Percentiles rank a stretch among this genome's conserved stretches.
phyloP scores from a whole-genome alignment of 1,284 basidiomycete species.

The Coniophora puteana region DNA sequence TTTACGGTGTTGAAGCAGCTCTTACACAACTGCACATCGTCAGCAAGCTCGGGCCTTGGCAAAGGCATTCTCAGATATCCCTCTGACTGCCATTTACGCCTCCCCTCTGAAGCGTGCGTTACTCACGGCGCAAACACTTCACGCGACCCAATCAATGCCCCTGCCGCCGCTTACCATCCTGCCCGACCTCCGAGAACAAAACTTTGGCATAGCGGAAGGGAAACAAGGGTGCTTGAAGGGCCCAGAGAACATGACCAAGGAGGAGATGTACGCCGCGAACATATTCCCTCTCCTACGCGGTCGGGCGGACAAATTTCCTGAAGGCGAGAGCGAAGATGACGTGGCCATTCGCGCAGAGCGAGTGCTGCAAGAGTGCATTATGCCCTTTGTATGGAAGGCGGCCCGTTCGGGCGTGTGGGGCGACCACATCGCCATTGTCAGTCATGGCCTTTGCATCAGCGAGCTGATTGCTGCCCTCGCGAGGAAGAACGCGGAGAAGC shows the following conservation, averaged over 20 bases:
- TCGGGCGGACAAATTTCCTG: conserved; percentile 59
- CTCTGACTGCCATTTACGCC: conserved; percentile 69
- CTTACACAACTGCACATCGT: conserved; percentile 3
- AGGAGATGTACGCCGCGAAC: conserved; percentile 48
- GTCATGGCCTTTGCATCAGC: conserved; percentile 77
- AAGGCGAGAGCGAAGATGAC: conserved; percentile 73
- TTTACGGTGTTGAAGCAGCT: background rate
- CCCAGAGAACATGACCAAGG: conserved; percentile 42
- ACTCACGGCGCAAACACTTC: conserved; percentile 65
- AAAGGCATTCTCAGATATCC: conserved; percentile 52
- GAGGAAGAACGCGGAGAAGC: conserved; percentile 34
- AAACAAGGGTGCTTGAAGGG: no score
- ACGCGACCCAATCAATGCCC: conserved; percentile 43
- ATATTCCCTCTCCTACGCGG: conserved; percentile 47
- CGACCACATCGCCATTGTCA: conserved; percentile 68
- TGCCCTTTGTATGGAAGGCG: conserved; percentile 51
- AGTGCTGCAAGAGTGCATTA: conserved; percentile 55
- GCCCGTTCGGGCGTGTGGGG: conserved; percentile 34
- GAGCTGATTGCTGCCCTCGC: conserved; percentile 57
- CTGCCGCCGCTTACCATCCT: conserved; percentile 54
- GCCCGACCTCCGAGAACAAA: conserved; percentile 56
- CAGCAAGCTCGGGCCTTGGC: conserved; percentile 85
- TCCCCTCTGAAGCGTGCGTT: conserved; percentile 80
- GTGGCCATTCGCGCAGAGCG: conserved; percentile 56
- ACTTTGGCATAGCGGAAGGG: conserved; percentile 77